Percentiles rank a stretch among this genome's conserved stretches.
phyloP scores from a whole-genome alignment of 768 basidiomycete species.

The Trametes sanguinea region DNA sequence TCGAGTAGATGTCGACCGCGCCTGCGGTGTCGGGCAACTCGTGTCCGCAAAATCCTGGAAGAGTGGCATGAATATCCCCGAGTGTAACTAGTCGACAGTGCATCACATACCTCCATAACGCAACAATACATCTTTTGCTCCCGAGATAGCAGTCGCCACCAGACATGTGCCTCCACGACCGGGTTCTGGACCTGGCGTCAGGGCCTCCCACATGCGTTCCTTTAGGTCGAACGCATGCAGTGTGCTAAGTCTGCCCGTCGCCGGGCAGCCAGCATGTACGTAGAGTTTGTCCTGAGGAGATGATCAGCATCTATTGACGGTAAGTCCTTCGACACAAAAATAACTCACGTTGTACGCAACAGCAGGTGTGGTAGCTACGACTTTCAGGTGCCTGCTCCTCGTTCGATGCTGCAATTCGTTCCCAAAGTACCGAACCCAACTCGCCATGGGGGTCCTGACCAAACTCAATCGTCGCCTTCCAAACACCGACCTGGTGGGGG shows the following conservation, averaged over 20 bases:
- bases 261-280: conserved; percentile 45
- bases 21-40: conserved; percentile 34
- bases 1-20: conserved; percentile 39
- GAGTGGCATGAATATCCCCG: background rate
- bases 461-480: conserved; percentile 11
- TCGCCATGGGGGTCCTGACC: background rate
- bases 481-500: conserved; percentile 24
- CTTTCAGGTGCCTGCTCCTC: conserved; percentile 36
- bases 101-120: conserved; percentile 39
- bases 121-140: conserved; percentile 32
- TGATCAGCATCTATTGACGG: background rate
- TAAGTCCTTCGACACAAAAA: too few relatives aligned
- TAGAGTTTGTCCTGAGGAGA: conserved; percentile 34
- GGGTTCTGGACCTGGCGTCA: conserved; percentile 41
- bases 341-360: conserved; percentile 32
- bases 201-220: conserved; percentile 33
- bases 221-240: conserved; percentile 39
- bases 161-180: conserved; percentile 45
- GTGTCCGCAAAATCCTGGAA: conserved; percentile 38
- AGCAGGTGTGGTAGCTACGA: conserved; percentile 42
- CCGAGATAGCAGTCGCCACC: conserved; percentile 25
- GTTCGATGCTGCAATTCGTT: conserved; percentile 29
- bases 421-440: conserved; percentile 31
- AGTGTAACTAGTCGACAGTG: too few relatives aligned
- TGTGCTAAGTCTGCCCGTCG: conserved; percentile 37